These are phyloP conservation scores for Diaporthe sp. DNA, from an alignment of 2,329 filamentous ascomycete species.

Conservation along the genomic window DNA sequence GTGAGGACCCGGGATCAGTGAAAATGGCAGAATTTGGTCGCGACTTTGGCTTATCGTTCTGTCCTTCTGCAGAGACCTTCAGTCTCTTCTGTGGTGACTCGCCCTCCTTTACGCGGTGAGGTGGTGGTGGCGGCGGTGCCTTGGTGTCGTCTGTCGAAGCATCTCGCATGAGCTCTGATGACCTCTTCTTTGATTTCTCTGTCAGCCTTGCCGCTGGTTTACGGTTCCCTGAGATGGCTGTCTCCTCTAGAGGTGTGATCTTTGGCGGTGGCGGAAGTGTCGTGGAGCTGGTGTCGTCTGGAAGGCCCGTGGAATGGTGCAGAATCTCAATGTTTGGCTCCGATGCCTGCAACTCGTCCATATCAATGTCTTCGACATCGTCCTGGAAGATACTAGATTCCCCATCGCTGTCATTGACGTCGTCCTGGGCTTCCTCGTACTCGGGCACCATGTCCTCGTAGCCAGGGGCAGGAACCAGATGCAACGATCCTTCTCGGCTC, in stretches of 20 bases:
- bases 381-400: slow-evolving; percentile 61
- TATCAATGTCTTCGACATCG: slow-evolving; percentile 52
- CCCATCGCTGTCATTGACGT: slow-evolving; percentile 50
- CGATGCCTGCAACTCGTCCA: slow-evolving; percentile 56
- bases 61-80: slow-evolving; percentile 39
- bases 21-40: slow-evolving; percentile 39
- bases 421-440: slow-evolving; percentile 45
- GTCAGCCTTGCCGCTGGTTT: slow-evolving; percentile 60
- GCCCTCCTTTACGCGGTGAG: slow-evolving; percentile 46
- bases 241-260: slow-evolving; percentile 65
- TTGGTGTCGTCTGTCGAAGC: slow-evolving; percentile 56
- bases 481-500: slow-evolving; percentile 54
- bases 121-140: slow-evolving; percentile 50
- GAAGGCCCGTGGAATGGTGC: slow-evolving; percentile 52
- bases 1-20: slow-evolving; percentile 43
- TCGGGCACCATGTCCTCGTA: slow-evolving; percentile 47
- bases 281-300: slow-evolving; percentile 47
- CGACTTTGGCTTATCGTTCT: slow-evolving; percentile 33
- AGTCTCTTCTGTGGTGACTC: slow-evolving; percentile 49
- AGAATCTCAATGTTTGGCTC: slow-evolving; percentile 61
- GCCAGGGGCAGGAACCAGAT: slow-evolving; percentile 54
- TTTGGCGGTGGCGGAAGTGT: slow-evolving; percentile 62
- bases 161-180: slow-evolving; percentile 61
- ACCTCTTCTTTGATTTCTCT: slow-evolving; percentile 48
- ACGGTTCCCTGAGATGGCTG: slow-evolving; percentile 63